Evolutionary conservation across 768 basidiomycete genomes (phyloP).

Genomic region (Rhizopogon salebrosus): DNA sequence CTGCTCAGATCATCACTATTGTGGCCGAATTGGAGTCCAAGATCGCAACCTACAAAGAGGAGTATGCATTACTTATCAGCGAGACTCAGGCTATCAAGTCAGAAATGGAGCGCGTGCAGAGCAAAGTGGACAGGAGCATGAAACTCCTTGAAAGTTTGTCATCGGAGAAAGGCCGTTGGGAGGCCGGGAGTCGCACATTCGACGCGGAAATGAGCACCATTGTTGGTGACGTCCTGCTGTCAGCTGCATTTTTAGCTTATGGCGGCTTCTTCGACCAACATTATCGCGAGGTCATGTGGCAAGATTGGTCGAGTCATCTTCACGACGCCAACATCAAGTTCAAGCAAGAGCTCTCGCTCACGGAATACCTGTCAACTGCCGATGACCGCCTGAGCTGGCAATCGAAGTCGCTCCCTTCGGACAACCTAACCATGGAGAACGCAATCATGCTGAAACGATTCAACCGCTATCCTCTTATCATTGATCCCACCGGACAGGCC

Average conservation of each 20-base stretch:
- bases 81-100: conserved; percentile 95
- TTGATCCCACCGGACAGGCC: conserved; percentile 97
- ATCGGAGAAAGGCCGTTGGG: conserved; percentile 93
- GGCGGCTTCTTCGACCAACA: conserved; percentile 98
- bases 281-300: conserved; percentile 96
- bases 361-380: conserved; percentile 94
- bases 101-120: conserved; percentile 97
- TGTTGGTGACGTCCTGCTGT: conserved; percentile 92
- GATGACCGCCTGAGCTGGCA: conserved; percentile 96
- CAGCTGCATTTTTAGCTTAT: conserved; percentile 95
- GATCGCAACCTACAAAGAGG: conserved; percentile 92
- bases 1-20: conserved; percentile 83
- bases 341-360: conserved; percentile 87
- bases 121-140: conserved; percentile 96
- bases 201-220: conserved; percentile 99
- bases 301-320: conserved; percentile 89
- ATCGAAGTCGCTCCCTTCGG: conserved; percentile 90
- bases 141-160: conserved; percentile 90
- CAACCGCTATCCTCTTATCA: conserved; percentile 95
- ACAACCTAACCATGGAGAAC: conserved; percentile 95
- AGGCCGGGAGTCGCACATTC: conserved; percentile 89
- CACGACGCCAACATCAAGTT: conserved; percentile 85
- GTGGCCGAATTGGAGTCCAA: conserved; percentile 90
- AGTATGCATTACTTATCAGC: conserved; percentile 94
- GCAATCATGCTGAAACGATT: conserved; percentile 99